A percentile compares a stretch with the other conserved stretches of the same genome.
phyloP scores from a whole-genome alignment of 1,284 basidiomycete species.

The Puccinia coronata region DNA sequence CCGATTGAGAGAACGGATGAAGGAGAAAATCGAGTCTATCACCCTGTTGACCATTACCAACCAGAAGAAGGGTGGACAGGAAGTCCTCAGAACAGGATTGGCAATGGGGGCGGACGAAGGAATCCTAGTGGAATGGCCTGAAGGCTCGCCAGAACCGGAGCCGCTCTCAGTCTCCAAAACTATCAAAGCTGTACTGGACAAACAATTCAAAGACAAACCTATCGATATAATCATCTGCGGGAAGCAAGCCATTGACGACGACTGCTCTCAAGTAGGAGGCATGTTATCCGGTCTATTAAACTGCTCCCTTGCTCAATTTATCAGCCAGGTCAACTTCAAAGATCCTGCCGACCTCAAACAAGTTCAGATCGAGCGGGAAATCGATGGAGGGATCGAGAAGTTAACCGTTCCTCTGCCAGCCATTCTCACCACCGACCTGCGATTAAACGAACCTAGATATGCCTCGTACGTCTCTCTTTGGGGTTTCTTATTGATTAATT shows the following conservation, averaged over 20 bases:
- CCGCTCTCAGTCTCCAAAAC: constrained; percentile 84
- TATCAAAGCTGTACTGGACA: constrained; percentile 70
- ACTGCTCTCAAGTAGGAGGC: constrained; percentile 93
- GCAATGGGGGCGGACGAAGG: constrained; percentile 96
- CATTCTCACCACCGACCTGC: constrained; percentile 88
- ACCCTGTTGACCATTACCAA: constrained; percentile 91
- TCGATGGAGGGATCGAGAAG: constrained; percentile 90
- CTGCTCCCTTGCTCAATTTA: constrained; percentile 94
- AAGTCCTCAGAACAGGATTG: constrained; percentile 90
- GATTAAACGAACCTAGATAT: constrained; percentile 80
- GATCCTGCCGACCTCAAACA: constrained; percentile 68
- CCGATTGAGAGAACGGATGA: constrained; percentile 78
- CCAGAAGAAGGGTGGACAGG: constrained; percentile 70
- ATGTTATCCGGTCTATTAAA: constrained; percentile 91
- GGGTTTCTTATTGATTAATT: background rate
- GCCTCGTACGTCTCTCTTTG: constrained; percentile 85
- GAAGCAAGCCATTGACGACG: constrained; percentile 99
- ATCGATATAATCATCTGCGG: constrained; percentile 89
- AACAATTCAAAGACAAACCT: constrained; percentile 65
- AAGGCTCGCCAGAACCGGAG: constrained; percentile 70
- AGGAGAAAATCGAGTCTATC: constrained; percentile 75
- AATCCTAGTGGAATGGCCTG: constrained; percentile 84
- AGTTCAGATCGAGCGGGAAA: constrained; percentile 80
- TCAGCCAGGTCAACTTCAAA: constrained; percentile 77
- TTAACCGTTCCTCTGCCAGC: constrained; percentile 78